phyloP scores from a whole-genome alignment of 768 basidiomycete genomes.

The Tylopilus subfusipes region DNA sequence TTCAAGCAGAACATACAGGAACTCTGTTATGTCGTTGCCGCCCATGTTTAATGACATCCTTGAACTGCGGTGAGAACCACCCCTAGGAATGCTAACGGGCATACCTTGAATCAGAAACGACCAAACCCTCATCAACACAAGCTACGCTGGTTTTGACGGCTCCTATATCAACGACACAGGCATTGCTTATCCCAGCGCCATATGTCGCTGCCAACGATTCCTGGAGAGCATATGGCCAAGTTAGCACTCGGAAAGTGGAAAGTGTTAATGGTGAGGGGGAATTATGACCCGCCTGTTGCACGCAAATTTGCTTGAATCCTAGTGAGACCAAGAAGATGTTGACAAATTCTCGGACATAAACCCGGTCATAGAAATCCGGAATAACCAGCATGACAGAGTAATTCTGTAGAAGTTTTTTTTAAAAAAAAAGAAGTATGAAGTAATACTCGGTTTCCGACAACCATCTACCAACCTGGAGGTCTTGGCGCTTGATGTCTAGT shows the following conservation, averaged over 20 bases:
- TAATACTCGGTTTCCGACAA: background rate
- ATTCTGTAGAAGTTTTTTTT: slow-evolving; percentile 50
- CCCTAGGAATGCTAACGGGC: slow-evolving; percentile 8
- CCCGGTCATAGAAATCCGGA: slow-evolving; percentile 86
- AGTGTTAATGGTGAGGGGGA: background rate
- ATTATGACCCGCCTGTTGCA: slow-evolving; percentile 66
- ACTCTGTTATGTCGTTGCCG: slow-evolving; percentile 93
- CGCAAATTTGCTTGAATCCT: slow-evolving; percentile 91
- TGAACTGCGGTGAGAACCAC: slow-evolving; percentile 6
- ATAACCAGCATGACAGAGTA: slow-evolving; percentile 86
- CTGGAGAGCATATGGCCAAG: slow-evolving; percentile 35
- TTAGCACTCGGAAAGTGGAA: background rate
- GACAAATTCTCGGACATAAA: slow-evolving; percentile 76
- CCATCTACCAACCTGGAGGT: slow-evolving; percentile 54
- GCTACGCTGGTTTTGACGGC: slow-evolving; percentile 80
- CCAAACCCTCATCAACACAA: slow-evolving; percentile 91
- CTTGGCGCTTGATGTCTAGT: slow-evolving; percentile 47
- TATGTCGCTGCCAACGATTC: slow-evolving; percentile 93
- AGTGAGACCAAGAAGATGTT: slow-evolving; percentile 71
- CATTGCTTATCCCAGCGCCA: slow-evolving; percentile 91
- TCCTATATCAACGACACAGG: slow-evolving; percentile 95
- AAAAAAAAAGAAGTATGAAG: background rate
- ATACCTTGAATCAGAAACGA: slow-evolving; percentile 84
- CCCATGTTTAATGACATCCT: slow-evolving; percentile 85
- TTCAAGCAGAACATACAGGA: slow-evolving; percentile 73